Evolutionary conservation across 768 basidiomycete species (phyloP).

Genomic region (Tulasnella calospora): DNA sequence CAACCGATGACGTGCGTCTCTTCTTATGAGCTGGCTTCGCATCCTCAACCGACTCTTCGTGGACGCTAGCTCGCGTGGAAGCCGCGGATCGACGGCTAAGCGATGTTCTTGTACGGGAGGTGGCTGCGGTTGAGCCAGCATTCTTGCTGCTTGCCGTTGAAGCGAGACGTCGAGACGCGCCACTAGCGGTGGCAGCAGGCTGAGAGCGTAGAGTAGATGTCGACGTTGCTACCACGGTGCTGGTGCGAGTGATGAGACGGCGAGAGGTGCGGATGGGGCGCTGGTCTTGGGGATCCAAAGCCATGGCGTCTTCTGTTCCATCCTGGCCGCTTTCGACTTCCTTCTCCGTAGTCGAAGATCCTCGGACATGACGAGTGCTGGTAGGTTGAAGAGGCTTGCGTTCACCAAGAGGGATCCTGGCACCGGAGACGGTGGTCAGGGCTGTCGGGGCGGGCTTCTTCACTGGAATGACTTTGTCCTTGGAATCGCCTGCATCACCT

Average conservation of each 20-base stretch:
- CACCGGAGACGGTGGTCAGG: constrained; percentile 8
- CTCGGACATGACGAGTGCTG: constrained; percentile 27
- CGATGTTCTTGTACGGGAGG: not conserved
- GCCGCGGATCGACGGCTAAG: not conserved
- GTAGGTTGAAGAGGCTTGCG: not conserved
- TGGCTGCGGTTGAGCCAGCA: not conserved
- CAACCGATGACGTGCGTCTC: constrained; percentile 64
- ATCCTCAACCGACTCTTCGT: constrained; percentile 42
- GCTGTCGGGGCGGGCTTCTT: constrained; percentile 40
- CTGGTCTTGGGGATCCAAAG: constrained; percentile 33
- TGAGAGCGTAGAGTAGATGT: not conserved
- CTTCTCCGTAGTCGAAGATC: constrained; percentile 27
- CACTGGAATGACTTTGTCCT: constrained; percentile 42
- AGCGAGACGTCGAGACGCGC: not conserved
- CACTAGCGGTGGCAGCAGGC: not conserved
- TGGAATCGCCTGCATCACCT: constrained; percentile 33
- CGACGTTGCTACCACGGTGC: constrained; percentile 6
- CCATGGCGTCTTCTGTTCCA: constrained; percentile 44
- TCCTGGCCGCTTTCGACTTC: constrained; percentile 14
- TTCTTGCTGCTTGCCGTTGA: constrained; percentile 16
- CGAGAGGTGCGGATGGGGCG: constrained; percentile 23
- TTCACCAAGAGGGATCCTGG: constrained; percentile 24
- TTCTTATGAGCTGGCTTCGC: constrained; percentile 62
- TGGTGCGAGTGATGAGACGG: constrained; percentile 15
- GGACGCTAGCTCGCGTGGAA: not conserved